These are phyloP conservation scores for Colletotrichum cuscutae DNA, from an alignment of 2,329 filamentous ascomycete genomes.

Conservation along the genomic window DNA sequence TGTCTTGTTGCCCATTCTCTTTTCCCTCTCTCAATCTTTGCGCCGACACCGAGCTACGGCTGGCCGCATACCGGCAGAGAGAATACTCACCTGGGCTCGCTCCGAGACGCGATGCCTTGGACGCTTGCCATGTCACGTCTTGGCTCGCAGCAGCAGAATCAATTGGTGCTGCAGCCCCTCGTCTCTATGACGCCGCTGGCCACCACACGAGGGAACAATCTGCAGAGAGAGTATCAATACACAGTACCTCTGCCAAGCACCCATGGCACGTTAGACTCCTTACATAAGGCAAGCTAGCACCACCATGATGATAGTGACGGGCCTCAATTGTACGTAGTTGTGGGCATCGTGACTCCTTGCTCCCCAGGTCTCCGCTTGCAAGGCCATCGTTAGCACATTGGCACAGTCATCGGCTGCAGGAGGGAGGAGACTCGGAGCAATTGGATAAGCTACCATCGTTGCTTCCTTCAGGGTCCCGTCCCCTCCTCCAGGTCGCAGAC, in stretches of 20 bases:
- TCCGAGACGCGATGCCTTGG: conserved; percentile 9
- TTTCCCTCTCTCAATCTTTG: neutral
- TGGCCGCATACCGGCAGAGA: neutral
- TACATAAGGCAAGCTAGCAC: neutral
- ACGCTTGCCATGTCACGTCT: conserved; percentile 8
- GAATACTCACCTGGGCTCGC: neutral
- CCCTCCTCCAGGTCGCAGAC: neutral
- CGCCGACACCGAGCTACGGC: neutral
- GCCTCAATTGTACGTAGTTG: neutral
- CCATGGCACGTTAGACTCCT: neutral
- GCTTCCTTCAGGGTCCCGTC: conserved; percentile 23
- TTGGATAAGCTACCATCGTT: neutral
- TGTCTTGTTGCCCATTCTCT: neutral
- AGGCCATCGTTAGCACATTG: conserved; percentile 12
- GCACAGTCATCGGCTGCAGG: neutral
- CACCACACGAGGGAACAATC: conserved; percentile 1
- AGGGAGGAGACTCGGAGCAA: neutral
- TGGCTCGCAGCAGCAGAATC: conserved; percentile 27
- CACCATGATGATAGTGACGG: neutral
- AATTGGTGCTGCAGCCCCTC: conserved; percentile 24
- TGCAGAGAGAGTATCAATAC: neutral
- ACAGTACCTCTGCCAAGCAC: neutral
- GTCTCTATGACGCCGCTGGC: conserved; percentile 30
- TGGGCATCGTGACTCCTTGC: neutral
- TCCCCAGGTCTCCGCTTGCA: conserved; percentile 16